phyloP scores from a whole-genome alignment of 2,329 filamentous ascomycete genomes.

The Pseudocercospora eumusae region DNA sequence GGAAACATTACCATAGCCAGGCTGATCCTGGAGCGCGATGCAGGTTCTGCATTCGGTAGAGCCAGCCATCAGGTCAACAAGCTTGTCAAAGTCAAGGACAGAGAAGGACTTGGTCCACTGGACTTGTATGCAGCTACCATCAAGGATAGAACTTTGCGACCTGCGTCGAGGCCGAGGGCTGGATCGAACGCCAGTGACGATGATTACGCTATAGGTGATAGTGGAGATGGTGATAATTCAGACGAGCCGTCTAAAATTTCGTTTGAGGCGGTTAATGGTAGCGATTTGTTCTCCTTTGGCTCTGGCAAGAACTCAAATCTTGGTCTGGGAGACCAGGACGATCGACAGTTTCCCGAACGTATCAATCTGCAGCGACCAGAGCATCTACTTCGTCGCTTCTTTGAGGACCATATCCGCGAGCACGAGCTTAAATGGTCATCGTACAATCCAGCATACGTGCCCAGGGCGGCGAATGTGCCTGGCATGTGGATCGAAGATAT shows the following conservation, averaged over 20 bases:
- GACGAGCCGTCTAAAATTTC: slow-evolving; percentile 22
- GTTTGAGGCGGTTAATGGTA: slow-evolving; percentile 57
- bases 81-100: slow-evolving; percentile 92
- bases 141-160: slow-evolving; percentile 66
- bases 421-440: slow-evolving; percentile 42
- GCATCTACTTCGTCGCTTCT: slow-evolving; percentile 72
- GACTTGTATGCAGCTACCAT: slow-evolving; percentile 90
- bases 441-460: slow-evolving; percentile 38
- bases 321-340: slow-evolving; percentile 92
- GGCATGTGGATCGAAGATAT: slow-evolving; percentile 56
- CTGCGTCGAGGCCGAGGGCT: slow-evolving; percentile 40
- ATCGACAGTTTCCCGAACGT: slow-evolving; percentile 89
- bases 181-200: slow-evolving; percentile 45
- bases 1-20: slow-evolving; percentile 87
- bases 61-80: slow-evolving; percentile 65
- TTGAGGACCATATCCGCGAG: slow-evolving; percentile 64
- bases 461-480: slow-evolving; percentile 27
- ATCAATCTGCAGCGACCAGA: slow-evolving; percentile 75
- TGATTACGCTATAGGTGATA: slow-evolving; percentile 57
- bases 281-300: slow-evolving; percentile 90
- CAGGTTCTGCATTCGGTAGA: slow-evolving; percentile 63
- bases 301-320: slow-evolving; percentile 95
- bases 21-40: slow-evolving; percentile 76
- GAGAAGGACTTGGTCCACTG: slow-evolving; percentile 91
- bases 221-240: slow-evolving; percentile 9